Evolutionary conservation across 495 filamentous ascomycete species (phyloP).

Genomic region (Neurospora tetrasperma): DNA sequence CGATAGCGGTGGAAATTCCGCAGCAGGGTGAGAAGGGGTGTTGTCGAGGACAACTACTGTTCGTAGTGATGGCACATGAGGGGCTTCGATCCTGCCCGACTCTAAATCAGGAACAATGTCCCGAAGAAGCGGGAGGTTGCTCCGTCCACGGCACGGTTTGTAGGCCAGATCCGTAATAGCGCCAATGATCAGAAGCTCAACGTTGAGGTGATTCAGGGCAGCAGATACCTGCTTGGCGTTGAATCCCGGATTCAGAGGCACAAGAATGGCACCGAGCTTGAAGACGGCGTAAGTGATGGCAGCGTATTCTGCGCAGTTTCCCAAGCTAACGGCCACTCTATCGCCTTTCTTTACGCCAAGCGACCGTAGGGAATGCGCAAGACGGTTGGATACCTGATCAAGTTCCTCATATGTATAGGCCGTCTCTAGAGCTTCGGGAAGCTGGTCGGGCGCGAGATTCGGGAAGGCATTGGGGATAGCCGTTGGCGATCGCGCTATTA

Average conservation of each 20-base stretch:
- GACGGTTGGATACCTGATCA: constrained; percentile 62
- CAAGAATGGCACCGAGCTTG: constrained; percentile 85
- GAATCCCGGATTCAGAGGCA: constrained; percentile 89
- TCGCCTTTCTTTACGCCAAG: constrained; percentile 77
- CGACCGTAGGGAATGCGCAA: constrained; percentile 63
- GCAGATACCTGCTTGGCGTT: constrained; percentile 67
- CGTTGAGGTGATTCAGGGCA: constrained; percentile 65
- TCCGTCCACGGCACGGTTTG: constrained; percentile 58
- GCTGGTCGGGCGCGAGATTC: constrained; percentile 2
- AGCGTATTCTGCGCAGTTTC: constrained; percentile 76
- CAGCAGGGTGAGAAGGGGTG: constrained; percentile 39
- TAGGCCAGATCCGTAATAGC: constrained; percentile 77
- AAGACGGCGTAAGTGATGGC: constrained; percentile 79
- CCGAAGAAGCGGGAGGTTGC: constrained; percentile 60
- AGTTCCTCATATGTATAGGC: constrained; percentile 62
- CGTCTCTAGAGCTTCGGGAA: constrained; percentile 28
- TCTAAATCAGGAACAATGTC: constrained; percentile 53
- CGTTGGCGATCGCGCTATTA: constrained; percentile 31
- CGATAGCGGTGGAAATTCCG: constrained; percentile 18
- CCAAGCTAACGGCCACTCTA: constrained; percentile 74
- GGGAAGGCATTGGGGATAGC: constrained; percentile 6
- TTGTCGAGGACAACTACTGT: constrained; percentile 76
- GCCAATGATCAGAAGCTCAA: constrained; percentile 70
- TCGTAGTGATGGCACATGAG: constrained; percentile 56
- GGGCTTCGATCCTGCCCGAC: constrained; percentile 45